phyloP scores from a whole-genome alignment of 1,284 basidiomycete genomes.

The Hymenochaete sp. region DNA sequence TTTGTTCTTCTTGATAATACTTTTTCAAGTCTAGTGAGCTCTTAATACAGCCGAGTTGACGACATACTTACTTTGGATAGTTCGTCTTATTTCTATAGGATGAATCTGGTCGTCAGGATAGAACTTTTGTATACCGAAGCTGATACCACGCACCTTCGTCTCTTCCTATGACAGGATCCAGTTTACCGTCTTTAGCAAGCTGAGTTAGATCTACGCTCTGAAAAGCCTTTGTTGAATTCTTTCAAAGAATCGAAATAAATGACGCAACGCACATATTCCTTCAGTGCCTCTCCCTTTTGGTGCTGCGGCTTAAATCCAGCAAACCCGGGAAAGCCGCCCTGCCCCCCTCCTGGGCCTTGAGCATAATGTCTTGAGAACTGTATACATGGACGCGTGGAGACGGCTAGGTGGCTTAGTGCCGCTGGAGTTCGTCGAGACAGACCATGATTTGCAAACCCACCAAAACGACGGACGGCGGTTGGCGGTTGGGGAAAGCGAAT shows the following conservation, averaged over 20 bases:
- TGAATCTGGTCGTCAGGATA: constrained; percentile 9
- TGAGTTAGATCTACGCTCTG: constrained; percentile 81
- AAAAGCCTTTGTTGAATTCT: neutral
- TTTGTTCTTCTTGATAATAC: constrained; percentile 77
- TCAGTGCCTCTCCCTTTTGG: constrained; percentile 74
- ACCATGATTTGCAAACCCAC: no score
- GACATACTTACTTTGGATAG: constrained; percentile 68
- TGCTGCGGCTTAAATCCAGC: constrained; percentile 51
- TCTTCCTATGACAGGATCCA: constrained; percentile 85
- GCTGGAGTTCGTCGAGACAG: no score
- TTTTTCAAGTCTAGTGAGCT: constrained; percentile 23
- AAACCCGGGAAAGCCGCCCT: constrained; percentile 51
- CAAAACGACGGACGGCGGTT: no score
- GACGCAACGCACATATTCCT: constrained; percentile 60
- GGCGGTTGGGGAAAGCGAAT: no score
- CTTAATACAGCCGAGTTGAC: constrained; percentile 4
- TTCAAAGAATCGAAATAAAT: neutral
- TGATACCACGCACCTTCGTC: constrained; percentile 54
- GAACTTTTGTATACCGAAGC: neutral
- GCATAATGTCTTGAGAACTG: constrained; percentile 25
- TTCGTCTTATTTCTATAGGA: constrained; percentile 81
- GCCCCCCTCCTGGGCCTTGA: constrained; percentile 27
- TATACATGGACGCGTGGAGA: no score
- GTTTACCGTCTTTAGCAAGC: constrained; percentile 73
- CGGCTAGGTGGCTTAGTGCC: no score